Evolutionary conservation across 2,329 filamentous ascomycete species (phyloP), one percentile per base, ranked within the genome.

Genomic region (Penicillium digitatum): DNA sequence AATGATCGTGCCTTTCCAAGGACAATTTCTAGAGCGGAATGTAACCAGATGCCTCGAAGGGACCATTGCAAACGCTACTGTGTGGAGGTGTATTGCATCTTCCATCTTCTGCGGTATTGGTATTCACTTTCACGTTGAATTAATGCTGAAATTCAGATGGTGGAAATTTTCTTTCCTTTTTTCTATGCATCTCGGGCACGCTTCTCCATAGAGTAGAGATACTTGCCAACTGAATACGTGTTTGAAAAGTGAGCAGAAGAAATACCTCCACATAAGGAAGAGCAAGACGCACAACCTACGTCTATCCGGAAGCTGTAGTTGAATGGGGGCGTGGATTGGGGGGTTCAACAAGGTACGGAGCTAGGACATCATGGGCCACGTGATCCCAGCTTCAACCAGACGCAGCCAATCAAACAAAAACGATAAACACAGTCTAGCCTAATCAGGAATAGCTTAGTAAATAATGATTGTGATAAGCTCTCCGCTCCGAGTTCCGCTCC

Each of bases 381-480:
- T 34, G 43, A 3, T 11, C 3, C 0, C 2, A 8, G 1, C 9
- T n/a, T 10, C 2, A 32, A 6, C 18, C 8, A 1, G 26, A 7
- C 9, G 20, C 11, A 6, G 27, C 42, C 27, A 44, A 44, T 44
- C 18, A 44, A 9, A 29, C 10, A 29, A 29, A 22, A 7, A 22
- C 1, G n/a, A 44, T 22, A 3, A 16, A 11, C 1, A 32, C 1
- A 11, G 9, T 8, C 20, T 45, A 34, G 10, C 43, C 29, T 8
- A n/a, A 34, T 45, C n/a, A 11, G 29, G 43, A 34, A 32, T 45
- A 34, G 9, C 1, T 18, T n/a, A 0, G 8, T 29, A 34, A 12
- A 45, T 24, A 45, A 32, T 34, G 20, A 45, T n/a, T 22, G 27
- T 26, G 52, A 55, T 51, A 58, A 58, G 51, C 55, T 53, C 42